These are phyloP conservation scores for Dryadomyces quercivorus DNA, from an alignment of 2,329 filamentous ascomycete species.

Conservation along the genomic window DNA sequence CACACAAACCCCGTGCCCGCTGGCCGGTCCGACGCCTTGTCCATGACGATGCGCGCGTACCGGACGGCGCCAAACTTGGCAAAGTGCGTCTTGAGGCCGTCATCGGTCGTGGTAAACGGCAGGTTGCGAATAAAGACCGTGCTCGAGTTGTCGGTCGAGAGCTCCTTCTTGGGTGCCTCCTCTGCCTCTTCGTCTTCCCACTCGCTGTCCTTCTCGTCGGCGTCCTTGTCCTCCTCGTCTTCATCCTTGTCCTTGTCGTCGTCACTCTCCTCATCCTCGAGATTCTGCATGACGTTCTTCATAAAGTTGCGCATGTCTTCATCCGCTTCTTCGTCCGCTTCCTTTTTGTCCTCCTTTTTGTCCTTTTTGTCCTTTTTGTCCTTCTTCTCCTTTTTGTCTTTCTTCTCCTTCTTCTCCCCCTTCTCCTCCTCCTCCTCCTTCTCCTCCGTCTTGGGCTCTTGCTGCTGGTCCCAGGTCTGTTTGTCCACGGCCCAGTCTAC, in stretches of 20 bases:
- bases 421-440: constrained; percentile 18
- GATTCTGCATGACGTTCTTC: constrained; percentile 43
- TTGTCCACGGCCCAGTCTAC: constrained; percentile 98
- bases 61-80: constrained; percentile 74
- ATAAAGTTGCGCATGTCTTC: constrained; percentile 39
- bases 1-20: constrained; percentile 92
- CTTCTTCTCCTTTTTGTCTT: constrained; percentile 18
- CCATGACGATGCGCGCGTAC: constrained; percentile 85
- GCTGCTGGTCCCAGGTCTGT: constrained; percentile 58
- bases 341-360: constrained; percentile 16
- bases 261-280: constrained; percentile 43
- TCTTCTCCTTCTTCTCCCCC: constrained; percentile 15
- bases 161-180: constrained; percentile 20
- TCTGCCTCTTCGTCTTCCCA: constrained; percentile 17
- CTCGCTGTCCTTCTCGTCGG: constrained; percentile 24
- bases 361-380: constrained; percentile 6
- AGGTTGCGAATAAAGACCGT: constrained; percentile 92
- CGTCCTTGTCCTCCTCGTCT: constrained; percentile 30
- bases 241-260: constrained; percentile 35
- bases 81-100: constrained; percentile 75
- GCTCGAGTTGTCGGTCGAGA: constrained; percentile 48
- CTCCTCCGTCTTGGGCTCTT: constrained; percentile 19
- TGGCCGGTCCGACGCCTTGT: constrained; percentile 72
- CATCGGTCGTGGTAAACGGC: constrained; percentile 78
- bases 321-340: constrained; percentile 16